These are phyloP conservation scores for Daldinia concentrica DNA, from an alignment of 495 filamentous ascomycete species.

Conservation along the genomic window DNA sequence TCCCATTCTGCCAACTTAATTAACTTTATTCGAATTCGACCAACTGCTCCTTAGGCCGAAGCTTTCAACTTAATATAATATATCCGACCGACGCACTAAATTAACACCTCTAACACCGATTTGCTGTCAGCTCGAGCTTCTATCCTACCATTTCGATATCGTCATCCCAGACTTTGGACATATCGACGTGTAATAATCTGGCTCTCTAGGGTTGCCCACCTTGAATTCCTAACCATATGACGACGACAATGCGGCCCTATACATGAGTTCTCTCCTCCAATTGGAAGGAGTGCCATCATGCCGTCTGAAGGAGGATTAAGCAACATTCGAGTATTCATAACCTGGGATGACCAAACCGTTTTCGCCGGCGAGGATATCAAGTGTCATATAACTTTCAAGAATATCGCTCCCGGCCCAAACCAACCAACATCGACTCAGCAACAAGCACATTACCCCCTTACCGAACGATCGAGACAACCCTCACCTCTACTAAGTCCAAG, in stretches of 20 bases:
- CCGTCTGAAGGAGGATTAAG: constrained; percentile 55
- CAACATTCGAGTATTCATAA: constrained; percentile 93
- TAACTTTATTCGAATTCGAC: not conserved
- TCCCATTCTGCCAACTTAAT: constrained; percentile 6
- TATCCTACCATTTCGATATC: constrained; percentile 18
- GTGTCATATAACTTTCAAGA: constrained; percentile 96
- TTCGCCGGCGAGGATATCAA: constrained; percentile 95
- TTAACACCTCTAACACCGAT: constrained; percentile 16
- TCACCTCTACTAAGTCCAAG: constrained; percentile 50
- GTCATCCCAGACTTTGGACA: too few relatives aligned
- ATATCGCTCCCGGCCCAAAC: constrained; percentile 67
- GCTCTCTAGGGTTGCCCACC: constrained; percentile 10
- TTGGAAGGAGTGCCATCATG: constrained; percentile 51
- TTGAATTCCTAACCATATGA: constrained; percentile 18
- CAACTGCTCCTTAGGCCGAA: not conserved
- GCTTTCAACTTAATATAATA: not conserved
- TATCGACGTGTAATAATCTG: too few relatives aligned
- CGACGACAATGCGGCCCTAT: constrained; percentile 34
- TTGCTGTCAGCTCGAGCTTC: constrained; percentile 15
- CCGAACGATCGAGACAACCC: constrained; percentile 57
- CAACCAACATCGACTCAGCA: constrained; percentile 46
- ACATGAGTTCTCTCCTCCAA: constrained; percentile 47
- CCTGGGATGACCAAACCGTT: constrained; percentile 89
- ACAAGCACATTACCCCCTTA: constrained; percentile 42
- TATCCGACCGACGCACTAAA: constrained; percentile 1